Evolutionary conservation across 2,329 filamentous ascomycete species (phyloP).

Genomic region (Fusarium metavorans): DNA sequence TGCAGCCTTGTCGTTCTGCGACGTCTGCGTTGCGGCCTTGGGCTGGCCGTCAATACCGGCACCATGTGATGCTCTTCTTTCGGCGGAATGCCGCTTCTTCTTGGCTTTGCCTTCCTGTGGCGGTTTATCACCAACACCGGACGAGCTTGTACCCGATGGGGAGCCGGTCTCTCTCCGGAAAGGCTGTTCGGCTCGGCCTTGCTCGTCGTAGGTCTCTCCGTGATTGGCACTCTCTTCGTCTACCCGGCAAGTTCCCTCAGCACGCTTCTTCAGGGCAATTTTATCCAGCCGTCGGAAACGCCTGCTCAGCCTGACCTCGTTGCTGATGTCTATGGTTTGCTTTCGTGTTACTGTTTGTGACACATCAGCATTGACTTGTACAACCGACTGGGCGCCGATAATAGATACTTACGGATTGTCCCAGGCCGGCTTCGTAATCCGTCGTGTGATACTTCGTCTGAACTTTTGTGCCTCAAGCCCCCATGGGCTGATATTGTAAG

Average conservation of each 20-base stretch:
- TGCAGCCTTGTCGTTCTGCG: not conserved
- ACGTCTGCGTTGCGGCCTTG: not conserved
- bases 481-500: conserved; percentile 10
- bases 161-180: not conserved
- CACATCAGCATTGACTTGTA: conserved; percentile 3
- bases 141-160: conserved; percentile 6
- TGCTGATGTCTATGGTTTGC: conserved; percentile 34
- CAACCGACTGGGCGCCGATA: not conserved
- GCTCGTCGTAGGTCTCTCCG: conserved; percentile 8
- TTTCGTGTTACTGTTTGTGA: conserved; percentile 30
- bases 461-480: not conserved
- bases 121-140: not conserved
- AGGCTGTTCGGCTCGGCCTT: conserved; percentile 8
- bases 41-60: not conserved
- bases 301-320: conserved; percentile 51
- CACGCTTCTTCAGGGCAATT: not conserved
- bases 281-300: conserved; percentile 24
- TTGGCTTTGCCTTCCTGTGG: conserved; percentile 12
- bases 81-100: conserved; percentile 11
- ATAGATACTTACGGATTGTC: conserved; percentile 28
- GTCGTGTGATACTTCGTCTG: not conserved
- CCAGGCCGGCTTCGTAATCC: conserved; percentile 17
- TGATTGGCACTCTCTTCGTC: conserved; percentile 5
- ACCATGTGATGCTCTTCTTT: conserved; percentile 2
- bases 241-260: conserved; percentile 3